These are phyloP conservation scores for Starmerella floricola DNA, from an alignment of 805 yeast species.

Conservation along the genomic window DNA sequence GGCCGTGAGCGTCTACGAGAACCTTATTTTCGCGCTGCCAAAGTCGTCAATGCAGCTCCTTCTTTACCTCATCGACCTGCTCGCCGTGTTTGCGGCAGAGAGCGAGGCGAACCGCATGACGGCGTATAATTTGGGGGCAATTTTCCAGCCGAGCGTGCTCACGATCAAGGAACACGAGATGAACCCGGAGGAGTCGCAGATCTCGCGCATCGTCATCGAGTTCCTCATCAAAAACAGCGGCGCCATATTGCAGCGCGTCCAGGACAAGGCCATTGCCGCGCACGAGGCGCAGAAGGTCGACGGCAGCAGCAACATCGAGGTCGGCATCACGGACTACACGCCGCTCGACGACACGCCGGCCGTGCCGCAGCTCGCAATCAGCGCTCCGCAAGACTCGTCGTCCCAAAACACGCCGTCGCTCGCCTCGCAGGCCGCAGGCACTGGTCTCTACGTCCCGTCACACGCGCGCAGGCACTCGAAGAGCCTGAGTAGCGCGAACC, in stretches of 20 bases:
- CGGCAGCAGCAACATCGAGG: background rate
- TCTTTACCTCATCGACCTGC: slow-evolving; percentile 73
- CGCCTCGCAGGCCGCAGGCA: too few relatives aligned
- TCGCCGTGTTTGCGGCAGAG: slow-evolving; percentile 73
- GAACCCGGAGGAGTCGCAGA: slow-evolving; percentile 81
- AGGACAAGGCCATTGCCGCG: slow-evolving; percentile 26
- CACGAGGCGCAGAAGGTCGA: slow-evolving; percentile 20
- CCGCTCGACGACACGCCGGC: background rate
- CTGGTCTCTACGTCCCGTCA: background rate
- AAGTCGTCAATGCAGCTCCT: slow-evolving; percentile 67
- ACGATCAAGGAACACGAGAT: slow-evolving; percentile 89
- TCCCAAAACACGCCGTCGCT: too few relatives aligned
- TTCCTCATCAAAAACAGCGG: slow-evolving; percentile 79
- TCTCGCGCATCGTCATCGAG: slow-evolving; percentile 76
- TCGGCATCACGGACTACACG: background rate
- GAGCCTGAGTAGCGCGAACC: slow-evolving; percentile 24
- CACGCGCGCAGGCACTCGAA: slow-evolving; percentile 25
- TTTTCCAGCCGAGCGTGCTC: slow-evolving; percentile 91
- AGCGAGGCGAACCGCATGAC: slow-evolving; percentile 79
- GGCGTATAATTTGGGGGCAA: slow-evolving; percentile 83
- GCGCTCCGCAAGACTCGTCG: background rate
- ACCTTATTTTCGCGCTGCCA: slow-evolving; percentile 57
- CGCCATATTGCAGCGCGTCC: slow-evolving; percentile 48
- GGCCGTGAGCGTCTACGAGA: slow-evolving; percentile 51
- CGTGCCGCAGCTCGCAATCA: background rate